Conservation (phyloP, 495 filamentous ascomycete species). For the Penicillium arizonense region DNA sequence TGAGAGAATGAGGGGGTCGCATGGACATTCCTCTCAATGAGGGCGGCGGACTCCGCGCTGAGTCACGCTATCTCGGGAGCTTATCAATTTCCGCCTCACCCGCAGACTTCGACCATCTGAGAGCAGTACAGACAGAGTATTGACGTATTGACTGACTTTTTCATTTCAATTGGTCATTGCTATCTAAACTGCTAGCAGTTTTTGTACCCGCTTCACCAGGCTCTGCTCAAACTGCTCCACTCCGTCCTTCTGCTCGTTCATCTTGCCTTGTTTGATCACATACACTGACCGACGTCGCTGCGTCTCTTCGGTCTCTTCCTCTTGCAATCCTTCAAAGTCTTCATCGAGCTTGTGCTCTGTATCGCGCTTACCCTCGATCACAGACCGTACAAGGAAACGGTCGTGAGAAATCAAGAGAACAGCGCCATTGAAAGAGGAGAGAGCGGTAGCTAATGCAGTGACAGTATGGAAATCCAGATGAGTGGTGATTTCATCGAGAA, state of each 20-base stretch:
- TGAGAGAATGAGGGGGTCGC: conserved; percentile 10
- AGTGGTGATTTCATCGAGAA: conserved; percentile 85
- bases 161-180: not conserved
- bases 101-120: too few species aligned
- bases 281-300: conserved; percentile 58
- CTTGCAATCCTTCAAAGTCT: conserved; percentile 50
- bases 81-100: not conserved
- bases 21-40: conserved; percentile 7
- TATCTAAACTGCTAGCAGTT: conserved; percentile 24
- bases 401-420: conserved; percentile 75
- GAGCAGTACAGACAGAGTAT: too few species aligned
- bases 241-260: conserved; percentile 55
- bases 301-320: conserved; percentile 44
- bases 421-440: conserved; percentile 66
- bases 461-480: conserved; percentile 81
- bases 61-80: not conserved
- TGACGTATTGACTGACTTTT: too few species aligned
- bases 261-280: conserved; percentile 53
- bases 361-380: conserved; percentile 61
- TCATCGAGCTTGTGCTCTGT: conserved; percentile 40
- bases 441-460: conserved; percentile 60
- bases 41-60: conserved; percentile 3
- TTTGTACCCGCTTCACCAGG: conserved; percentile 56
- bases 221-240: conserved; percentile 64
- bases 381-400: conserved; percentile 67